Evolutionary conservation across 208 protist genomes (phyloP), one percentile per base, ranked within the genome.

Genomic region (Strigomonas galati): DNA sequence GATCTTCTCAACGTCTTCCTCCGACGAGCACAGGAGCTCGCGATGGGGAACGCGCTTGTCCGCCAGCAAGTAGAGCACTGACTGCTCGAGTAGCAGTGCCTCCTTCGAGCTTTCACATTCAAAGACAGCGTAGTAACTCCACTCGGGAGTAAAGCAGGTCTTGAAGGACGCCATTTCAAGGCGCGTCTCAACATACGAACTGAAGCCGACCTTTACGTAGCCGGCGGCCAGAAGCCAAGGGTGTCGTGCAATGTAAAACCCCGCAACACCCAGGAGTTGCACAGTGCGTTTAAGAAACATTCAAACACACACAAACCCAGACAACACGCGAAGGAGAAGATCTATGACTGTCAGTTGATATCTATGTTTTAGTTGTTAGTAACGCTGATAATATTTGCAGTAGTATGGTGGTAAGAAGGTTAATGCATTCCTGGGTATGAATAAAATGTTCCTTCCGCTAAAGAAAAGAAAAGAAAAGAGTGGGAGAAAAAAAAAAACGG

Each of bases 101-200:
- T 92, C 78, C 28, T 79, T 71, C 15, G 66, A 60, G 17, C 70
- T 72, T 35, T 70, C 52, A 66, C 78, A 89, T 56, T 87, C 77
- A 51, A 90, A 83, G 35, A 85, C 77, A 23, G 76, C 51, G 31
- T 75, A 74, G 27, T 88, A 92, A 26, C 68, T 65, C 83, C 86
- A 92, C 60, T 92, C 80, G 4, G 82, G 78, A 27, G 86, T 92
- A 31, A 92, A 92, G 40, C 86, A 92, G 1, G 86, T 92, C 48
- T 68, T 82, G 60, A 88, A 92, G 15, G 82, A 85, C 14, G 77
- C 69, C 76, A 83, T 92, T 57, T 86, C 68, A 6, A 92, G 74
- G 6, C 86, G 80, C 35, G 75, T 79, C 27, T 85, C 76, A 5
- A 88, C 65, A 21, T 81, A 70, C 21, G 68, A 69, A 56, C 76